Conservation (phyloP, 768 basidiomycete species). For the Suillus subluteus region DNA sequence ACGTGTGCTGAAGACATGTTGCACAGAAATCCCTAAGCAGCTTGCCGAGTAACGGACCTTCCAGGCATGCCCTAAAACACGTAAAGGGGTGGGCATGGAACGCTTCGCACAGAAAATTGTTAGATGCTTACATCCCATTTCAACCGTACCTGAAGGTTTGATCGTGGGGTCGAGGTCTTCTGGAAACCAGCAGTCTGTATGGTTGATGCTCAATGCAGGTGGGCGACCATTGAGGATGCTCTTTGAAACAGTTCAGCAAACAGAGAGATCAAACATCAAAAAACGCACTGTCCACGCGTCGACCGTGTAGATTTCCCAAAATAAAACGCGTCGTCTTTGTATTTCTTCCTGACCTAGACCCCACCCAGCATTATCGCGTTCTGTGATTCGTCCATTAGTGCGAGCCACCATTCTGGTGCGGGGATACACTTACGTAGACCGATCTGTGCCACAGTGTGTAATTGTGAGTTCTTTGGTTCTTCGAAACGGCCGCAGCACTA, state of each 20-base stretch:
- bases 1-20: slow-evolving; percentile 44
- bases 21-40: slow-evolving; percentile 47
- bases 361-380: slow-evolving; percentile 55
- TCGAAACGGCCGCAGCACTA: background rate
- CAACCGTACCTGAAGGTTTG: slow-evolving; percentile 37
- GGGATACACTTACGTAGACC: slow-evolving; percentile 48
- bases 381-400: slow-evolving; percentile 31
- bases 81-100: slow-evolving; percentile 17
- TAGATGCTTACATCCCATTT: slow-evolving; percentile 46
- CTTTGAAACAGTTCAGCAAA: slow-evolving; percentile 26
- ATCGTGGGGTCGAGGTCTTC: slow-evolving; percentile 42
- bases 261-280: slow-evolving; percentile 4
- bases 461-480: slow-evolving; percentile 10
- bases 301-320: slow-evolving; percentile 57
- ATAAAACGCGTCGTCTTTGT: slow-evolving; percentile 48
- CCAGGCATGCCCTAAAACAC: slow-evolving; percentile 44
- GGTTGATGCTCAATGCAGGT: slow-evolving; percentile 46
- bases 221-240: slow-evolving; percentile 56
- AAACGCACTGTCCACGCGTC: slow-evolving; percentile 51
- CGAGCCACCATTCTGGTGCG: background rate
- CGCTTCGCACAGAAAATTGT: slow-evolving; percentile 9
- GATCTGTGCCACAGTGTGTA: slow-evolving; percentile 39
- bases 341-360: slow-evolving; percentile 48
- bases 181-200: slow-evolving; percentile 56
- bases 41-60: slow-evolving; percentile 48